A percentile compares a stretch with the other conserved stretches of the same genome.
These are phyloP conservation scores for Leishmania lainsoni DNA, from an alignment of 208 protist genomes.

Conservation along the genomic window DNA sequence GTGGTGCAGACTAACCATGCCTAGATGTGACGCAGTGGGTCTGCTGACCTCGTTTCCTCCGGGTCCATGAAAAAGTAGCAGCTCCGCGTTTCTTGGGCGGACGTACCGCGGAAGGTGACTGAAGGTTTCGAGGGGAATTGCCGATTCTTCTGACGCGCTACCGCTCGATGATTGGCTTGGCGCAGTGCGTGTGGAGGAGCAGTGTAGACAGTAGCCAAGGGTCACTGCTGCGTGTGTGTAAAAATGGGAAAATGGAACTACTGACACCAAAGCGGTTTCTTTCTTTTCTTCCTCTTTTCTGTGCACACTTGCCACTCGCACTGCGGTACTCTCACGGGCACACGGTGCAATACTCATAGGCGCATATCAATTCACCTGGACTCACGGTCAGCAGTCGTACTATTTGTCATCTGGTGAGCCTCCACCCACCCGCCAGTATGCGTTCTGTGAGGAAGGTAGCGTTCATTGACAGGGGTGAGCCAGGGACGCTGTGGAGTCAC, in stretches of 20 bases:
- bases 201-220: conserved; percentile 1
- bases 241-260: neutral
- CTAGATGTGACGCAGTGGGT: neutral
- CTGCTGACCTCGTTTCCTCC: neutral
- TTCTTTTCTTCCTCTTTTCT: neutral
- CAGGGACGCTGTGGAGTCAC: conserved; percentile 35
- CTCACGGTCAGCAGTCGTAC: neutral
- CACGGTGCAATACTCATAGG: neutral
- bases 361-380: neutral
- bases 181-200: neutral
- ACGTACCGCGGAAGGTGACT: neutral
- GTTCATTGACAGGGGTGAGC: conserved; percentile 55
- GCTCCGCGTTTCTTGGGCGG: neutral
- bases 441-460: conserved; percentile 46
- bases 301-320: neutral
- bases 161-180: neutral
- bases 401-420: neutral
- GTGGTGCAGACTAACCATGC: no score
- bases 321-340: neutral
- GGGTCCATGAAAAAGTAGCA: neutral
- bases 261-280: neutral
- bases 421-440: conserved; percentile 16
- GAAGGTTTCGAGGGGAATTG: neutral
- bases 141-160: neutral
- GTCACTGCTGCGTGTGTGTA: neutral